Base-by-base conservation (phyloP, 345 rosid genomes). In the Abelmoschus esculentus region DNA sequence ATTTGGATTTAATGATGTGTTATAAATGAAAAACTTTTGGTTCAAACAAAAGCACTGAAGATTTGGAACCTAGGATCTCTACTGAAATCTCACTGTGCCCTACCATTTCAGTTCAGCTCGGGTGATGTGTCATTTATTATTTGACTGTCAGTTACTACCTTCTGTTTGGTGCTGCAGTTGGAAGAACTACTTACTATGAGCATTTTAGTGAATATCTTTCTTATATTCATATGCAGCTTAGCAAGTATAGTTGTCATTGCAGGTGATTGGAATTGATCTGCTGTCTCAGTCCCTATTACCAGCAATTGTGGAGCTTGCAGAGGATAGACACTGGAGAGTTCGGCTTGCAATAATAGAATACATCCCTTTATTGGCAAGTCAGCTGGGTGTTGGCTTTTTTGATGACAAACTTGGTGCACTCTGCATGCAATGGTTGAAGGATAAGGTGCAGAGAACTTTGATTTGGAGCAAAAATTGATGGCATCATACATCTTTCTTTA, bases 381-480 rank as follows among this genome's bases (percentile, higher is more conserved):
- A 85, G 55, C 73, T 89, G 86, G 96, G 96, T 69, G 87, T 85
- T 55, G 89, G 90, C 40, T 89, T 89, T 81, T 89, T 89, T 66
- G 96, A 89, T 71, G 96, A 89, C 66, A 87, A 85, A 81, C 91
- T 89, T 70, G 96, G 96, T 61, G 79, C 87, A 53, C 87, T 89
- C 71, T 89, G 96, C 89, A 87, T 87, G 96, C 96, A 89, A 77
- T 89, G 96, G 96, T 77, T 89, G 65, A 86, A 87, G 78, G 96
- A 89, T 76, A 89, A 89, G 92, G 96, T 87, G 28, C 69, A 75
- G 61, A 71, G 46, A 40, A 56, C 49, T n/a, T 44, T 67, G 36
- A 53, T 17, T 6, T 69, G 46, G 19, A n/a, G 46, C 31, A 66
- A 52, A 63, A 26, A 40, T 13, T 15, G 47, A 6, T 69, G 65